These are phyloP conservation scores for Tuber umbilicatum DNA, from an alignment of 495 filamentous ascomycete genomes.

Conservation along the genomic window DNA sequence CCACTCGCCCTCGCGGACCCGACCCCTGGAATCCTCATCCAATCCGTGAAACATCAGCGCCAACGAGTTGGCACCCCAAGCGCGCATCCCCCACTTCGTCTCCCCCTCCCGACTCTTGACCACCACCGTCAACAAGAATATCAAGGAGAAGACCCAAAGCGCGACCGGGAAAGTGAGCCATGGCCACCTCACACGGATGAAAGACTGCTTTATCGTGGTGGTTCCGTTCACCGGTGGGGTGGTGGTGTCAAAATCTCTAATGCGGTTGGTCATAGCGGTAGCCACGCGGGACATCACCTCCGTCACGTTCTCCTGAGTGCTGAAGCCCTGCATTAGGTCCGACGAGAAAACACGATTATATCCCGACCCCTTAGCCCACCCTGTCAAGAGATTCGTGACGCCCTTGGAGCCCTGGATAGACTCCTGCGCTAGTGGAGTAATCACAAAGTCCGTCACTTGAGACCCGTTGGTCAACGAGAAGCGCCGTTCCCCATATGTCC, in stretches of 20 bases:
- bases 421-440: constrained; percentile 10
- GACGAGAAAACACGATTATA: constrained; percentile 20
- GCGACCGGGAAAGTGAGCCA: constrained; percentile 32
- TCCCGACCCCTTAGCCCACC: constrained; percentile 15
- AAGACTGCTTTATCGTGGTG: constrained; percentile 1
- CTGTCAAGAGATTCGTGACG: constrained; percentile 9
- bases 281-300: constrained; percentile 22
- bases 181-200: constrained; percentile 23
- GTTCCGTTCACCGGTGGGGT: constrained; percentile 4
- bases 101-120: constrained; percentile 10
- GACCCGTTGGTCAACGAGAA: constrained; percentile 5
- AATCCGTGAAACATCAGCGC: constrained; percentile 33
- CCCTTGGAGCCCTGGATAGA: constrained; percentile 15
- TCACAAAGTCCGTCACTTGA: constrained; percentile 10
- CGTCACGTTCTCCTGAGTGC: constrained; percentile 7
- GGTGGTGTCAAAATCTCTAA: constrained; percentile 12
- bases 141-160: constrained; percentile 21
- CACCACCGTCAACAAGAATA: constrained; percentile 22
- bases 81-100: constrained; percentile 18
- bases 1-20: constrained; percentile 23
- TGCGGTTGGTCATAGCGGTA: constrained; percentile 16
- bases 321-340: constrained; percentile 27
- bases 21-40: constrained; percentile 16
- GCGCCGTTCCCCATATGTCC: not conserved
- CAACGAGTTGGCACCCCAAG: constrained; percentile 24